Evolutionary conservation across 129 eudicot species (phyloP), one percentile per base, ranked within the genome.

Genomic region (Flaveria sonorensis): DNA sequence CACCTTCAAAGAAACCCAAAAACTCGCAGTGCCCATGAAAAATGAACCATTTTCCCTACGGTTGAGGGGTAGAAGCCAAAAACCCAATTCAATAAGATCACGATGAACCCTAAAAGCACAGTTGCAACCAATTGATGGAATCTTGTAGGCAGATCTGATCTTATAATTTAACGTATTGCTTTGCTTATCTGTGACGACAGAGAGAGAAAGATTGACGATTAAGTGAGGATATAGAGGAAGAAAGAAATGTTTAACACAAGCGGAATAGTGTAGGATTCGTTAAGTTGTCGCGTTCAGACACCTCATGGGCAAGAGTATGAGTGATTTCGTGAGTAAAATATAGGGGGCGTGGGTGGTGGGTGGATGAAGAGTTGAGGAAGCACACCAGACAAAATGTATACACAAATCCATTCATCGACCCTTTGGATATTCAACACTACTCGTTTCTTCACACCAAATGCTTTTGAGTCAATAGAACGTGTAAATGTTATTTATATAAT

Each of bases 231-330:
- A 26, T 42, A 42, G 46, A 42, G 1, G 10, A 10, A 45, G 68
- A 18, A 47, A 60, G 67, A 30, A 77, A 68, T 77, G 75, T 77
- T 77, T 77, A 56, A 77, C 40, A 77, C 81, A 46, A 28, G 68
- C 47, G 46, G 1, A 75, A 69, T 16, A 59, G 79, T 73, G 80
- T 81, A 57, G n/a, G 85, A 81, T 81, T 70, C 85, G 81, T 81
- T 69, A 81, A 69, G 20, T 81, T 77, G 85, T 81, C 85, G 85
- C 71, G 59, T 75, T 81, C 85, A 81, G 73, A 75, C 77, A 61
- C 21, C 66, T 45, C 32, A 63, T 47, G 70, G 32, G 62, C 32
- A 55, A 23, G 48, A 32, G 39, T 32, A 32, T 0, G 56, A 48
- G 77, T 40, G 63, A 67, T 6, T 71, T 51, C 32, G 52, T 47